A percentile compares a stretch with the other conserved stretches of the same genome.
Conservation (phyloP, 768 basidiomycete species). For the Russula sp. region DNA sequence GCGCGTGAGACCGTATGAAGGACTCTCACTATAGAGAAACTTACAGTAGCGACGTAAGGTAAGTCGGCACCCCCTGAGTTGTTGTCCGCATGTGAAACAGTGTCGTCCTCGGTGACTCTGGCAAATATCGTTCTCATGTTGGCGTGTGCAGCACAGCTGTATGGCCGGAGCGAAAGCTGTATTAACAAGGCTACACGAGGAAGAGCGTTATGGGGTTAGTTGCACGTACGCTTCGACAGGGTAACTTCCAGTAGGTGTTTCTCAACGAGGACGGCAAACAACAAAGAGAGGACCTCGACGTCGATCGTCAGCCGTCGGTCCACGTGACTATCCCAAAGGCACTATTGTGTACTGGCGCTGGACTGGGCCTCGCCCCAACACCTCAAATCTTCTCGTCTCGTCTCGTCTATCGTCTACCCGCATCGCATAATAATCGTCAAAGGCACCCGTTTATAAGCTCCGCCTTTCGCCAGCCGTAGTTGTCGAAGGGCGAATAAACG, state of each 20-base stretch:
- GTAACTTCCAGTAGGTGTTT: neutral
- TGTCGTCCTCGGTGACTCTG: neutral
- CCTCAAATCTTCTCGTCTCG: no score
- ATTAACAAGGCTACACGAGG: neutral
- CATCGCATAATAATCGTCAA: neutral
- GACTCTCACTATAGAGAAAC: neutral
- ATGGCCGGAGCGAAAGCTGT: neutral
- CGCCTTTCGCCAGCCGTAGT: neutral
- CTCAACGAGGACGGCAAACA: neutral
- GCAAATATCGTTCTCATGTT: conserved; percentile 3
- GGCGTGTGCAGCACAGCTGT: neutral
- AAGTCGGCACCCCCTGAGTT: neutral
- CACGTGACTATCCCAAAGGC: conserved; percentile 5
- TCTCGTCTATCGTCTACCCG: neutral
- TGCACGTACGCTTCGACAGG: neutral
- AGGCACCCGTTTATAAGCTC: neutral
- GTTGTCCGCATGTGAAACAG: conserved; percentile 6
- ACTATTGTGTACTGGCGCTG: no score
- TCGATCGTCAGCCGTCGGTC: neutral
- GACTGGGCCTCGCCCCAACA: no score
- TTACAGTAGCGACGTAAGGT: conserved; percentile 20
- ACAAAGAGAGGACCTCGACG: neutral
- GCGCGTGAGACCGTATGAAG: conserved; percentile 1
- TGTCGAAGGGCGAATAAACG: neutral
- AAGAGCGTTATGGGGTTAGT: neutral